These are phyloP conservation scores for Ceratocystis harringtonii DNA, from an alignment of 2,329 filamentous ascomycete genomes.

Conservation along the genomic window DNA sequence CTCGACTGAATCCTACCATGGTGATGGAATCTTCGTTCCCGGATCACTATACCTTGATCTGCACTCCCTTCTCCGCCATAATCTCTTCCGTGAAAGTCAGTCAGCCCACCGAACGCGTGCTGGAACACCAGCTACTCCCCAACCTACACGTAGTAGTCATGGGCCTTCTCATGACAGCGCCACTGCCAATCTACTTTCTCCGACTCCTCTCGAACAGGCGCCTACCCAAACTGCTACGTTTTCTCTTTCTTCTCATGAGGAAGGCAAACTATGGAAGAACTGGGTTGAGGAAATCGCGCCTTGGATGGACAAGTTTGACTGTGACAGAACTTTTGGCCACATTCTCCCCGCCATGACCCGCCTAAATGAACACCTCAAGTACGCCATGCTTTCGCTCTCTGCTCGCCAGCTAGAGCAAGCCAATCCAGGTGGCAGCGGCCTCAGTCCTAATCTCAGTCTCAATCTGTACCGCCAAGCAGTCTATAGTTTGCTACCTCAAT, in stretches of 20 bases:
- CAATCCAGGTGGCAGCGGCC: conserved; percentile 18
- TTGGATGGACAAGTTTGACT: conserved; percentile 40
- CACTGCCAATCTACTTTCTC: background rate
- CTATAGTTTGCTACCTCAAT: conserved; percentile 32
- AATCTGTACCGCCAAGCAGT: conserved; percentile 38
- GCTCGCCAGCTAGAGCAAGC: conserved; percentile 37
- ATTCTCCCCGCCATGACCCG: conserved; percentile 33
- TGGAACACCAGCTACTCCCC: conserved; percentile 11
- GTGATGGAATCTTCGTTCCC: conserved; percentile 32
- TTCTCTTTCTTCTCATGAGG: conserved; percentile 20
- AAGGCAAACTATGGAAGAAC: conserved; percentile 28
- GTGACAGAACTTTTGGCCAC: conserved; percentile 32
- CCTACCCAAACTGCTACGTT: conserved; percentile 19
- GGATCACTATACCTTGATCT: conserved; percentile 33
- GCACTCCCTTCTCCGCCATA: conserved; percentile 31
- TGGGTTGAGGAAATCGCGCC: conserved; percentile 30
- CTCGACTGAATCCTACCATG: conserved; percentile 24
- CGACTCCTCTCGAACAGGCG: conserved; percentile 6
- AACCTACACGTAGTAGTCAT: background rate
- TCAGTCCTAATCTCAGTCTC: conserved; percentile 24
- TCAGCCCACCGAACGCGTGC: conserved; percentile 26
- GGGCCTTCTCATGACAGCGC: background rate
- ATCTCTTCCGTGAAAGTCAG: conserved; percentile 31
- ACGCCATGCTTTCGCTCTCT: conserved; percentile 36
- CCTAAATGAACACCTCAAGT: conserved; percentile 30